Evolutionary conservation across 1,284 basidiomycete species (phyloP).

Genomic region (Malassezia vespertilionis): DNA sequence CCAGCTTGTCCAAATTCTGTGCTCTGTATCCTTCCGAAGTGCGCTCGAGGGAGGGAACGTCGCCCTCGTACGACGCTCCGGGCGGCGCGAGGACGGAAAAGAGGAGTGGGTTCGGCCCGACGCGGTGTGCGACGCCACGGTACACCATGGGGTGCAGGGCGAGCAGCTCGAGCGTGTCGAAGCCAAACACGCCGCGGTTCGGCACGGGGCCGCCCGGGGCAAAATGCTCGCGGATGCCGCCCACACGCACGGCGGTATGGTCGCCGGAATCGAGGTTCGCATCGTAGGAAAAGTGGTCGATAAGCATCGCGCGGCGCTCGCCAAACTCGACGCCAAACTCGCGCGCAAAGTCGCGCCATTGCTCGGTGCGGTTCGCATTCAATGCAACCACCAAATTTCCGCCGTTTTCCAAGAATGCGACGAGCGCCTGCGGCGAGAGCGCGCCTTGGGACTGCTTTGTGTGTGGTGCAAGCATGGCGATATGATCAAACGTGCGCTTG

Average conservation of each 20-base stretch:
- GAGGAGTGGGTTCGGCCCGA: slow-evolving; percentile 69
- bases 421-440: slow-evolving; percentile 70
- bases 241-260: slow-evolving; percentile 32
- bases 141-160: slow-evolving; percentile 57
- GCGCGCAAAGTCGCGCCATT: slow-evolving; percentile 51
- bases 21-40: too few species aligned
- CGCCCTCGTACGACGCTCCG: slow-evolving; percentile 51
- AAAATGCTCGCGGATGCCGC: slow-evolving; percentile 10
- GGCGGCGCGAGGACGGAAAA: slow-evolving; percentile 72
- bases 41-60: slow-evolving; percentile 55
- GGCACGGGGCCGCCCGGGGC: slow-evolving; percentile 19
- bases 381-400: slow-evolving; percentile 78
- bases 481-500: slow-evolving; percentile 36
- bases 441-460: slow-evolving; percentile 58
- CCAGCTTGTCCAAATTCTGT: slow-evolving; percentile 17
- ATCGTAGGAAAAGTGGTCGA: slow-evolving; percentile 50
- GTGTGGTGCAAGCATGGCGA: slow-evolving; percentile 29
- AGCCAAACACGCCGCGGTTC: slow-evolving; percentile 32
- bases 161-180: slow-evolving; percentile 51
- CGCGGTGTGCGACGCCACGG: slow-evolving; percentile 61
- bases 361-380: slow-evolving; percentile 54
- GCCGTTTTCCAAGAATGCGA: slow-evolving; percentile 57
- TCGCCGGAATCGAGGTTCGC: slow-evolving; percentile 22
- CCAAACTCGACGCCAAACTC: slow-evolving; percentile 55
- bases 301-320: slow-evolving; percentile 47